Base-by-base conservation (phyloP, 495 filamentous ascomycete species). In the Neurospora sp. region DNA sequence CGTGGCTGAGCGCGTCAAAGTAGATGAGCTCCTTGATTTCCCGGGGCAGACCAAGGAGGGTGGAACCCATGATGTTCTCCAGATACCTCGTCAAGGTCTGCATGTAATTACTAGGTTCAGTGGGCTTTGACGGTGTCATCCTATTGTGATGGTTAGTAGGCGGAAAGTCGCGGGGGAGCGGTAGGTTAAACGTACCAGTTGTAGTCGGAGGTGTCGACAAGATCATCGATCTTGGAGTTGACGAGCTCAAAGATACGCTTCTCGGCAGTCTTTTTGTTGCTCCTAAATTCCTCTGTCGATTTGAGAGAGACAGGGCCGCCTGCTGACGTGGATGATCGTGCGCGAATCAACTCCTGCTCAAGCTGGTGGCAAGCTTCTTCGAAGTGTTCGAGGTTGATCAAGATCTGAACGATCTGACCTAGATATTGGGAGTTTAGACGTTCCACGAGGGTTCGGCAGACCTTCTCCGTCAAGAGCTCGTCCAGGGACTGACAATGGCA, bases 181-280 rank as follows among this genome's bases (percentile, higher is more conserved):
- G 22, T 37, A 42, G 42, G 37, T 45, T 37, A 72, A 45, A 74
- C 80, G 37, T 80, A 87, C 94, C 96, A 99, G 78, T 98, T 92
- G 76, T 98, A 99, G 78, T 98, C 96, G 40, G 96, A 94, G 0
- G 93, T 97, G 77, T 96, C 94, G 41, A 99, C 92, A 37, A 99
- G 89, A 78, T 98, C 96, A 76, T 98, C 95, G 75, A 99, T 98
- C 81, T 99, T 99, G 65, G 93, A 96, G 81, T 98, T 98, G 65
- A 99, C 96, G 1, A 99, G 87, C 82, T 98, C 96, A 78, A 99
- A 99, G 69, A 99, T 97, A 17, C 96, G 91, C 81, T 98, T 97
- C 76, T 97, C 94, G 8, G 96, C 96, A 1, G 92, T 94, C 83
- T 97, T 97, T 82, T 97, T 97, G 77, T 97, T 94, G 72, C 86